Conservation (phyloP, 495 filamentous ascomycete species). For the Xylaria palmicola region DNA sequence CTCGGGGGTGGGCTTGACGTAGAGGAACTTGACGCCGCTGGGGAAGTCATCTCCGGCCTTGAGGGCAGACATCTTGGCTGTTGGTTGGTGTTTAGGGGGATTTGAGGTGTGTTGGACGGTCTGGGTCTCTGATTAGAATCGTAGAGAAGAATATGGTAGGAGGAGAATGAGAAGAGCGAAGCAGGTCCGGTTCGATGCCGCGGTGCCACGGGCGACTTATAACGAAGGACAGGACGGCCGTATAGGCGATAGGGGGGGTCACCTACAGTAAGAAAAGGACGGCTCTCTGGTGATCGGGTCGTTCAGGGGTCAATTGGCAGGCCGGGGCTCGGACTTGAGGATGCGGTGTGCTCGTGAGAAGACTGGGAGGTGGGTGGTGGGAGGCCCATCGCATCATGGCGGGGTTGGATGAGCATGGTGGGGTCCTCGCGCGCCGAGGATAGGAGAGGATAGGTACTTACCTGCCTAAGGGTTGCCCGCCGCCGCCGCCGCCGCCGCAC, state of each 20-base stretch:
- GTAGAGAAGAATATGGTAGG: neutral
- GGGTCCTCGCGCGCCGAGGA: neutral
- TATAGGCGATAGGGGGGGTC: no score
- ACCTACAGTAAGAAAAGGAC: neutral
- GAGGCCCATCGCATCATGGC: constrained; percentile 8
- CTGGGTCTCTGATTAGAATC: neutral
- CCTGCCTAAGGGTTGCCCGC: no score
- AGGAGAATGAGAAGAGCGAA: neutral
- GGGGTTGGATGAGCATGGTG: neutral
- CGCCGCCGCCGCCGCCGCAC: no score
- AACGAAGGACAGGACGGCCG: no score
- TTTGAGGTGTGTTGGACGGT: neutral
- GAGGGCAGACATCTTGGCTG: constrained; percentile 64
- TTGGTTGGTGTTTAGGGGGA: neutral
- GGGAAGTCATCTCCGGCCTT: constrained; percentile 84
- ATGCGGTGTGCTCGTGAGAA: neutral
- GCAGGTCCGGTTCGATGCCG: neutral
- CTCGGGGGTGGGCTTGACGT: constrained; percentile 69
- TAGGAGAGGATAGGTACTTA: neutral
- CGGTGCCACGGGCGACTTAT: no score
- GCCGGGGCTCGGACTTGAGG: no score
- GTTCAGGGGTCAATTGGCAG: no score
- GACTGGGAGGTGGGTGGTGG: no score
- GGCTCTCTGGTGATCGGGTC: no score
- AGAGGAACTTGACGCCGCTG: constrained; percentile 72